Base-by-base conservation (phyloP, 1,139 yeast genomes). In the Pichia sp. region DNA sequence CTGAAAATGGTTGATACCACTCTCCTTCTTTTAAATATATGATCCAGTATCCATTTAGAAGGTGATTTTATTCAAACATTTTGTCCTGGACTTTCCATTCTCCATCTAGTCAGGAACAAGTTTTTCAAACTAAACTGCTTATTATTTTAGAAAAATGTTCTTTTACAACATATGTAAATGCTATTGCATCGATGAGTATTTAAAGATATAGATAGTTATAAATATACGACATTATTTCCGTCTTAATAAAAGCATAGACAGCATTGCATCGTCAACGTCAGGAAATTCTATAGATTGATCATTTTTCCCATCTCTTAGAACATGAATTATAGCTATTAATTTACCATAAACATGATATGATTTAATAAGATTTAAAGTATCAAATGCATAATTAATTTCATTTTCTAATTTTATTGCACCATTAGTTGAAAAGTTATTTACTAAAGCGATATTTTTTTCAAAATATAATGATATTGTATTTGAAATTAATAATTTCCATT, bases 361-460 rank as follows among this genome's bases (percentile, higher is more conserved):
- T 42, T 61, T 61, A 63, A 61, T 62, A 42, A 66, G 58, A 3
- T 64, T 67, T 50, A 85, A 63, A 34, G 69, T 58, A 2, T 66
- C 62, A 58, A 75, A 72, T n/a, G 85, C 56, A 41, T 73, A 73
- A 1, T 68, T 65, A 41, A 84, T 70, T 64, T 88, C 96, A 5
- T 65, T 58, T 8, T 70, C 63, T 27, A 89, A 70, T 62, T 85
- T 91, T 9, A 61, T 59, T 1, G 82, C 76, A 0, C 96, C 96
- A 1, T 57, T 48, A 16, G 61, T 57, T 45, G 76, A 77, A 67
- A 89, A 89, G 57, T 73, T 77, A 63, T 85, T 85, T 49, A 64
- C 60, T 44, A 62, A 60, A 16, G 65, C 56, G 28, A 67, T 51
- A 53, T 65, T 62, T 39, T 57, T 59, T 49, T 66, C 63, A 55